phyloP scores from a whole-genome alignment of 345 rosid species.

The Kernera saxatilis region DNA sequence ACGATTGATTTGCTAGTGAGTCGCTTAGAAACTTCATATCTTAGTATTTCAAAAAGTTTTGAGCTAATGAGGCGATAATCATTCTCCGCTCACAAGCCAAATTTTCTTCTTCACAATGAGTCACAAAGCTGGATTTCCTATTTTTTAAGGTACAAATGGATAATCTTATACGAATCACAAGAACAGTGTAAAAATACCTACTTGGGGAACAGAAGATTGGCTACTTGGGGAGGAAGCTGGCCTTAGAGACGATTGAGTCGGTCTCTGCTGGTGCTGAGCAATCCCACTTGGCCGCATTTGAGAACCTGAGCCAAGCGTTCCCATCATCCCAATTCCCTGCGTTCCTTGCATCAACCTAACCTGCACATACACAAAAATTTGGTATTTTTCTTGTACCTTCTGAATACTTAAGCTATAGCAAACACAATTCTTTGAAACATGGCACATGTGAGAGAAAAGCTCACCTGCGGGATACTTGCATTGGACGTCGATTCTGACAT shows the following conservation, averaged over 20 bases:
- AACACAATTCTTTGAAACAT: background rate
- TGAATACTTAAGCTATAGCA: background rate
- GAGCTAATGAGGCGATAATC: background rate
- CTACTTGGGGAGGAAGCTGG: slow-evolving; percentile 53
- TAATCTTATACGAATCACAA: background rate
- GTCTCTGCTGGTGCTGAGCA: slow-evolving; percentile 73
- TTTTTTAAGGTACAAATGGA: background rate
- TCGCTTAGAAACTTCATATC: background rate
- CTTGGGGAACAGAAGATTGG: slow-evolving; percentile 56
- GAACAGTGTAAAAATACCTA: slow-evolving; percentile 27
- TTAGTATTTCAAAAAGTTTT: background rate
- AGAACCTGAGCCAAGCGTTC: slow-evolving; percentile 55
- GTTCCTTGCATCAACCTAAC: slow-evolving; percentile 55
- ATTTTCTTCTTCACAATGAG: background rate
- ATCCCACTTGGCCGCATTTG: slow-evolving; percentile 67
- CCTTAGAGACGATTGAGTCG: slow-evolving; percentile 59
- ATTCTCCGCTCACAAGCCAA: background rate
- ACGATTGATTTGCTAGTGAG: background rate
- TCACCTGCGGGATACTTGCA: slow-evolving; percentile 49
- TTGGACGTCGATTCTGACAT: slow-evolving; percentile 44
- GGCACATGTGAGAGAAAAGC: background rate
- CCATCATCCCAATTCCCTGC: slow-evolving; percentile 67
- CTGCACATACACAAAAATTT: slow-evolving; percentile 27
- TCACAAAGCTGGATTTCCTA: background rate
- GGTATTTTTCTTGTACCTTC: background rate